Evolutionary conservation across 2,329 filamentous ascomycete species (phyloP).

Genomic region (Arachnomyces sp.): DNA sequence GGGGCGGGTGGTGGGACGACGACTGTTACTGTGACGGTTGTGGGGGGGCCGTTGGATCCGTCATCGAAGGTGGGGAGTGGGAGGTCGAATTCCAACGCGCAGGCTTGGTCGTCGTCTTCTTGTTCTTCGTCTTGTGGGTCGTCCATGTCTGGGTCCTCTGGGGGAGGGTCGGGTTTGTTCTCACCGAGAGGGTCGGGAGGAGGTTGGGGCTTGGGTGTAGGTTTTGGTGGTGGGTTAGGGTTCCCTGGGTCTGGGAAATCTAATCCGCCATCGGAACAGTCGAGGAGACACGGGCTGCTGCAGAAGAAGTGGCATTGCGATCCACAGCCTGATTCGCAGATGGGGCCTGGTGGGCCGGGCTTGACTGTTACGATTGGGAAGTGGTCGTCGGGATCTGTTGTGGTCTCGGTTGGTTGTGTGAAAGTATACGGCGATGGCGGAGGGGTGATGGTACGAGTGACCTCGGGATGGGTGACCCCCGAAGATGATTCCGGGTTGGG

Average conservation of each 20-base stretch:
- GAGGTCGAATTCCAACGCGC: neutral
- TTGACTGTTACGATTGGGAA: constrained; percentile 1
- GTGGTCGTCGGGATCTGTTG: neutral
- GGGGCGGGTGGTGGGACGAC: too few relatives aligned
- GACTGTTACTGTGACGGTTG: too few relatives aligned
- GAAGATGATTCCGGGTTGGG: neutral
- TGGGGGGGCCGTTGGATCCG: too few relatives aligned
- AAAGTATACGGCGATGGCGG: constrained; percentile 8
- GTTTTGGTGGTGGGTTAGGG: too few relatives aligned
- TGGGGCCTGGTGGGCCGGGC: neutral
- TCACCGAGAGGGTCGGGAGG: neutral
- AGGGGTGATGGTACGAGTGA: constrained; percentile 9
- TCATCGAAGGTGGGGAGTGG: too few relatives aligned
- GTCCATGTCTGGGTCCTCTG: neutral
- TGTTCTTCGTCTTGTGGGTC: neutral
- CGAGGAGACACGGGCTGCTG: constrained; percentile 1
- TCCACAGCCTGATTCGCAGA: constrained; percentile 1
- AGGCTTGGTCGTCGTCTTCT: neutral
- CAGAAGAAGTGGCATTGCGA: constrained; percentile 1
- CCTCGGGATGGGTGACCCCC: constrained; percentile 3
- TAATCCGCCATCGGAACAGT: constrained; percentile 1
- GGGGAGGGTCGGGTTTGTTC: neutral
- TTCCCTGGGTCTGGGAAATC: neutral
- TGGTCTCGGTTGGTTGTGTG: too few relatives aligned
- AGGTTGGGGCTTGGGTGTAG: too few relatives aligned